Conservation (phyloP, 208 protist genomes). For the Trypanosoma melophagium region DNA sequence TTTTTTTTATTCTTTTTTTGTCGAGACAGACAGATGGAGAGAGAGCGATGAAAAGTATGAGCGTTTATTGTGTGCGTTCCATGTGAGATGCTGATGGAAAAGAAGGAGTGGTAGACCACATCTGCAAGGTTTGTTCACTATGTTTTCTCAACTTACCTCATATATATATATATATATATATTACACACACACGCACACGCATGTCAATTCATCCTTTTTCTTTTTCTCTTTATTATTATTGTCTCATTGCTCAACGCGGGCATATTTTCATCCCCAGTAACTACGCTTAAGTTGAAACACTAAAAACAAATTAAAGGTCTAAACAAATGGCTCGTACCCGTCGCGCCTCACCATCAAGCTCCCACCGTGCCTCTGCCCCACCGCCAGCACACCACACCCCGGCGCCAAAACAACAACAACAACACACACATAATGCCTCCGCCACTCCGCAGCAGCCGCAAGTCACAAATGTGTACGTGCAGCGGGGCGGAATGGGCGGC, state of each 20-base stretch:
- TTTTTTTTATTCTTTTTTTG: too few relatives aligned
- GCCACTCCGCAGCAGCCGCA: constrained; percentile 30
- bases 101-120: too few relatives aligned
- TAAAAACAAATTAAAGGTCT: constrained; percentile 11
- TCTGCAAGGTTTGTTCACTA: too few relatives aligned
- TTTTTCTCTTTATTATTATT: background rate
- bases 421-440: constrained; percentile 13
- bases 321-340: constrained; percentile 63
- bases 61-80: too few relatives aligned
- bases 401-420: background rate
- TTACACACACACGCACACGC: too few relatives aligned
- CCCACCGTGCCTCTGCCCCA: constrained; percentile 23
- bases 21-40: too few relatives aligned
- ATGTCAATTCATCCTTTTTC: too few relatives aligned
- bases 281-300: background rate
- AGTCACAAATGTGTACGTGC: constrained; percentile 81
- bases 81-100: too few relatives aligned
- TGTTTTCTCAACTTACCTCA: too few relatives aligned
- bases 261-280: background rate
- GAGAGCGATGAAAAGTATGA: too few relatives aligned
- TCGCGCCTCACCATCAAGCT: constrained; percentile 28
- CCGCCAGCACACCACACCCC: constrained; percentile 25
- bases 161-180: too few relatives aligned
- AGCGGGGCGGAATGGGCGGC: constrained; percentile 59
- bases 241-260: background rate